A percentile compares a stretch with the other conserved stretches of the same genome.
phyloP scores from a whole-genome alignment of 2,329 filamentous ascomycete genomes.

The Stagonosporopsis cucurbitacearum region DNA sequence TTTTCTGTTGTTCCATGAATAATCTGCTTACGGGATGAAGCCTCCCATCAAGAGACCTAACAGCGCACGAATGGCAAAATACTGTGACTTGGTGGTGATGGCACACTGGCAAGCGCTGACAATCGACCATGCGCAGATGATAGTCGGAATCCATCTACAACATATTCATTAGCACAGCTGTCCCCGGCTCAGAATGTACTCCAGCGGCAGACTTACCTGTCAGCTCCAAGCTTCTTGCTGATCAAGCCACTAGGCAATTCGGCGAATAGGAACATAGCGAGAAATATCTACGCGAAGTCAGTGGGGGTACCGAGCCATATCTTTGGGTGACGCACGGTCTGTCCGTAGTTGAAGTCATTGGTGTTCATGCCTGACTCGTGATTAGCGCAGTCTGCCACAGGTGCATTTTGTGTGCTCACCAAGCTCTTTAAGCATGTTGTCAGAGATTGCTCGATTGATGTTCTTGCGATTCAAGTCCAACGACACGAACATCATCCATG shows the following conservation, averaged over 20 bases:
- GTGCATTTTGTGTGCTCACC: constrained; percentile 23
- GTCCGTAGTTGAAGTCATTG: constrained; percentile 42
- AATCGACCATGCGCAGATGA: constrained; percentile 46
- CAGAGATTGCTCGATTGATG: constrained; percentile 53
- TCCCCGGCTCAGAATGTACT: too few relatives aligned
- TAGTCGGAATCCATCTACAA: constrained; percentile 45
- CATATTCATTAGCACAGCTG: not conserved
- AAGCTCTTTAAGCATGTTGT: constrained; percentile 39
- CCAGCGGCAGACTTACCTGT: constrained; percentile 27
- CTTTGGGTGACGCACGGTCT: constrained; percentile 45
- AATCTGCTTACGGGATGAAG: constrained; percentile 33
- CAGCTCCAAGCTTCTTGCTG: constrained; percentile 60
- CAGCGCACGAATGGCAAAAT: constrained; percentile 49
- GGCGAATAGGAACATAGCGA: constrained; percentile 55
- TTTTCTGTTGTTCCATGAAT: not conserved
- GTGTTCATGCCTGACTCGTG: constrained; percentile 33
- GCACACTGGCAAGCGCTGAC: constrained; percentile 48
- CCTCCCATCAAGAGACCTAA: constrained; percentile 50
- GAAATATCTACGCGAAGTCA: constrained; percentile 30
- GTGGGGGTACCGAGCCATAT: not conserved
- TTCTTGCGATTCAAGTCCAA: constrained; percentile 58
- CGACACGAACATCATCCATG: constrained; percentile 58
- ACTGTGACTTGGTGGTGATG: constrained; percentile 42
- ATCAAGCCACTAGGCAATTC: constrained; percentile 59
- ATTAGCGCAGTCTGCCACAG: constrained; percentile 3